Evolutionary conservation across 345 rosid genomes (phyloP).

Genomic region (Moricandia moricandioides): DNA sequence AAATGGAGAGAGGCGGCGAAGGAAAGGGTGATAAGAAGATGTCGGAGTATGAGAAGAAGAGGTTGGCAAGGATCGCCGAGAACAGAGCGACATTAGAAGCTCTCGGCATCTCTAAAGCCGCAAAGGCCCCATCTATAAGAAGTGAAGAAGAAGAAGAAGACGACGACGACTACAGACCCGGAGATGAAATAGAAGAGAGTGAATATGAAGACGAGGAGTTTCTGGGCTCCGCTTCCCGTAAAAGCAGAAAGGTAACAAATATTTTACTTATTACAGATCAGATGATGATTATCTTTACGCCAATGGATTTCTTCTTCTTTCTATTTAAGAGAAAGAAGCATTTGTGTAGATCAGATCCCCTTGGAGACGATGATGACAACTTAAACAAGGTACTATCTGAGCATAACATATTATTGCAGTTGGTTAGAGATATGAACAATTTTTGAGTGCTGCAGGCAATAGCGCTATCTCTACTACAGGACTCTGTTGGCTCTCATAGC

Average conservation of each 20-base stretch:
- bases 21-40: conserved; percentile 22
- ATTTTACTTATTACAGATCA: not conserved
- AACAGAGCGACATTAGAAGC: conserved; percentile 82
- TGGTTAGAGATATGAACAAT: not conserved
- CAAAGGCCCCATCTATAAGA: conserved; percentile 45
- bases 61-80: conserved; percentile 71
- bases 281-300: not conserved
- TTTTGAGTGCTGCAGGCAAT: conserved; percentile 53
- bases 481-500: conserved; percentile 33
- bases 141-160: conserved; percentile 48
- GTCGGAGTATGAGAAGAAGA: conserved; percentile 66
- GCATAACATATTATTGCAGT: not conserved
- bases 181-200: conserved; percentile 24
- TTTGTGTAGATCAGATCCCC: conserved; percentile 30
- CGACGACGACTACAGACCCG: conserved; percentile 70
- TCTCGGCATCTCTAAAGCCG: conserved; percentile 60
- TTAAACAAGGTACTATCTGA: conserved; percentile 45
- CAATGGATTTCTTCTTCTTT: no score
- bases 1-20: conserved; percentile 19
- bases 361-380: conserved; percentile 42
- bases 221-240: conserved; percentile 7
- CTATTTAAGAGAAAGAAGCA: conserved; percentile 38
- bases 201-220: conserved; percentile 40
- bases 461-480: conserved; percentile 61
- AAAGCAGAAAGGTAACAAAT: not conserved